phyloP scores from a whole-genome alignment of 257 asterid species.

The Plantago elongata region DNA sequence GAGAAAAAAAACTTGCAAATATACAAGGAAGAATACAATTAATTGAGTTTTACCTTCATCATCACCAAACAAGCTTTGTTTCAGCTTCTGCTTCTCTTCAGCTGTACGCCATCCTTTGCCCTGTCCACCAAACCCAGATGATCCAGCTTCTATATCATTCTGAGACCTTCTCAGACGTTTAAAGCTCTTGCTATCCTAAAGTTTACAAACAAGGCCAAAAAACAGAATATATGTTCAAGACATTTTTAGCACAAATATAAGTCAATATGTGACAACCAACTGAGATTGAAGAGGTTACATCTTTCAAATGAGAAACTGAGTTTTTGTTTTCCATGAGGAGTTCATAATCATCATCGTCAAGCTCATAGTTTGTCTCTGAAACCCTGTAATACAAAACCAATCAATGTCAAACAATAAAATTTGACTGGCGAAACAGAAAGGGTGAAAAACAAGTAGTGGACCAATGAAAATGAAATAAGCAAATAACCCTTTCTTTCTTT shows the following conservation, averaged over 20 bases:
- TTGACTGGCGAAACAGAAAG: not conserved
- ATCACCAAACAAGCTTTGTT: slow-evolving; percentile 76
- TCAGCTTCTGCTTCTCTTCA: slow-evolving; percentile 62
- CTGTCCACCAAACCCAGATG: slow-evolving; percentile 59
- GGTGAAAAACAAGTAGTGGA: not conserved
- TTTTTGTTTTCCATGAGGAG: slow-evolving; percentile 91
- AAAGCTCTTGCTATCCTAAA: slow-evolving; percentile 57
- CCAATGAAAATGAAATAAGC: slow-evolving; percentile 4
- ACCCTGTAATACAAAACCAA: slow-evolving; percentile 39
- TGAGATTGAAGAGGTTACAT: slow-evolving; percentile 14
- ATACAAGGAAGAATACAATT: slow-evolving; percentile 1
- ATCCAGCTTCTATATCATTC: slow-evolving; percentile 63
- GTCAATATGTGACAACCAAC: not conserved
- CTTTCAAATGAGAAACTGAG: slow-evolving; percentile 69
- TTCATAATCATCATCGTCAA: slow-evolving; percentile 90
- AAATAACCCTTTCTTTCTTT: slow-evolving; percentile 72
- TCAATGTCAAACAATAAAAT: slow-evolving; percentile 6
- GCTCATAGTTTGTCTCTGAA: slow-evolving; percentile 54
- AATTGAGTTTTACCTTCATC: slow-evolving; percentile 58
- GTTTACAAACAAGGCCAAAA: slow-evolving; percentile 14
- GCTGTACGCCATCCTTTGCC: slow-evolving; percentile 68
- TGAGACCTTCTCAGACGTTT: slow-evolving; percentile 84
- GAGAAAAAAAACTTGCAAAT: slow-evolving; percentile 1
- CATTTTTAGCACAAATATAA: not conserved
- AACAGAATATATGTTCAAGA: slow-evolving; percentile 5